Evolutionary conservation across 768 basidiomycete species (phyloP).

Genomic region (Leccinellum rugosiceps): DNA sequence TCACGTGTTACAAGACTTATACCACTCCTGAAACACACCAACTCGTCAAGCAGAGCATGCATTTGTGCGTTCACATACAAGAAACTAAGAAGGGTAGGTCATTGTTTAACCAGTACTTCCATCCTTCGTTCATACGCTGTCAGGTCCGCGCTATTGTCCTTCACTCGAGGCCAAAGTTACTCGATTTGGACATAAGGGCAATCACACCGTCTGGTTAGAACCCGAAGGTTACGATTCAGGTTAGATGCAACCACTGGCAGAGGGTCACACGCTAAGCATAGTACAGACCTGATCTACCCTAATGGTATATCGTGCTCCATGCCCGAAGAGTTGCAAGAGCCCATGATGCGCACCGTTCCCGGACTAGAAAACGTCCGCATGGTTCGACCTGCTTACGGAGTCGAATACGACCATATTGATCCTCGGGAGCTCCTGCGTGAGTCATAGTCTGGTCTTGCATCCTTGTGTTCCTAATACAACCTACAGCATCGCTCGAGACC

Average conservation of each 20-base stretch:
- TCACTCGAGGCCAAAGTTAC: slow-evolving; percentile 85
- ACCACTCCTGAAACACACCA: slow-evolving; percentile 75
- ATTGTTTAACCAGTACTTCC: background rate
- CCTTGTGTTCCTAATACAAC: background rate
- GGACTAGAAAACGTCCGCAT: slow-evolving; percentile 85
- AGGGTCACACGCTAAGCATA: background rate
- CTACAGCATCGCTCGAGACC: slow-evolving; percentile 75
- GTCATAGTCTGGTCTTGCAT: slow-evolving; percentile 25
- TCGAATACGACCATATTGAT: slow-evolving; percentile 91
- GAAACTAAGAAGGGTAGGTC: slow-evolving; percentile 77
- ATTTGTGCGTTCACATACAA: slow-evolving; percentile 79
- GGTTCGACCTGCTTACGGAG: slow-evolving; percentile 84
- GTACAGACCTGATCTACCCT: slow-evolving; percentile 79
- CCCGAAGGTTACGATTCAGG: slow-evolving; percentile 91
- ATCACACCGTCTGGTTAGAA: slow-evolving; percentile 84
- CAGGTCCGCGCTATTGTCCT: slow-evolving; percentile 90
- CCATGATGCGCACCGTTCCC: slow-evolving; percentile 79
- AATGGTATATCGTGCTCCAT: slow-evolving; percentile 88
- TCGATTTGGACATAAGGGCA: slow-evolving; percentile 67
- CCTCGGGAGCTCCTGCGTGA: slow-evolving; percentile 73
- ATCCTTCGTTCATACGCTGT: background rate
- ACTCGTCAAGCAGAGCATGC: slow-evolving; percentile 72
- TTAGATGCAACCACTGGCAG: slow-evolving; percentile 24
- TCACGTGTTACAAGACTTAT: slow-evolving; percentile 66
- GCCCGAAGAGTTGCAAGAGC: slow-evolving; percentile 80